Evolutionary conservation across 2,329 filamentous ascomycete genomes (phyloP).

Genomic region (Ceratocystis alfenasii): DNA sequence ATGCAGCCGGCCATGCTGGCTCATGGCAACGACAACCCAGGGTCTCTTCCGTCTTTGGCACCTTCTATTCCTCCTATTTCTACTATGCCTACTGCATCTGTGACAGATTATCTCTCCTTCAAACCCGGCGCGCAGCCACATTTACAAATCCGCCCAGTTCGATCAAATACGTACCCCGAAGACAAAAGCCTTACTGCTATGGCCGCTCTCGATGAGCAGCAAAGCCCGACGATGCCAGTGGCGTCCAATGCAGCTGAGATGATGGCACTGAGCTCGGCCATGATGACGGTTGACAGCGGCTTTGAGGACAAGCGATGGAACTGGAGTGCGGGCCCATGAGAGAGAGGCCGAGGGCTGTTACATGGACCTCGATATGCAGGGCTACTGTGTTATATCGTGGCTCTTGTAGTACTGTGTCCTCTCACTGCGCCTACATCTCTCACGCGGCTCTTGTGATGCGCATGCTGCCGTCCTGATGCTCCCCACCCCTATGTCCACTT

Average conservation of each 20-base stretch:
- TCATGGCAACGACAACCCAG: background rate
- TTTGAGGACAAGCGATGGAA: constrained; percentile 50
- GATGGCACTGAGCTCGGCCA: constrained; percentile 36
- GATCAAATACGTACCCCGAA: background rate
- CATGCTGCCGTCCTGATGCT: background rate
- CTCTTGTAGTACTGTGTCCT: background rate
- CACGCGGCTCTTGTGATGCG: no score
- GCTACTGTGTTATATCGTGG: background rate
- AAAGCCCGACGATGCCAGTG: constrained; percentile 5
- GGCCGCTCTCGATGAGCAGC: constrained; percentile 5
- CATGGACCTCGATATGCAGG: background rate
- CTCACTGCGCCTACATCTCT: no score
- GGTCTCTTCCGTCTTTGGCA: background rate
- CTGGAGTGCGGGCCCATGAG: constrained; percentile 30
- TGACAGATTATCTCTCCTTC: background rate
- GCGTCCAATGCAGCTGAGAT: constrained; percentile 16
- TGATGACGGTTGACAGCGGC: constrained; percentile 47
- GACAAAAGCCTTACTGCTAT: background rate
- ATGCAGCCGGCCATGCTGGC: background rate
- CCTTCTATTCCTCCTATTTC: background rate
- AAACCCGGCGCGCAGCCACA: background rate
- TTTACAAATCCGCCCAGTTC: background rate
- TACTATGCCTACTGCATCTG: background rate
- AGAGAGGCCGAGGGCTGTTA: background rate
- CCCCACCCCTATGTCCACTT: background rate